These are phyloP conservation scores for Buddleja alternifolia DNA, from an alignment of 257 asterid species.

Conservation along the genomic window DNA sequence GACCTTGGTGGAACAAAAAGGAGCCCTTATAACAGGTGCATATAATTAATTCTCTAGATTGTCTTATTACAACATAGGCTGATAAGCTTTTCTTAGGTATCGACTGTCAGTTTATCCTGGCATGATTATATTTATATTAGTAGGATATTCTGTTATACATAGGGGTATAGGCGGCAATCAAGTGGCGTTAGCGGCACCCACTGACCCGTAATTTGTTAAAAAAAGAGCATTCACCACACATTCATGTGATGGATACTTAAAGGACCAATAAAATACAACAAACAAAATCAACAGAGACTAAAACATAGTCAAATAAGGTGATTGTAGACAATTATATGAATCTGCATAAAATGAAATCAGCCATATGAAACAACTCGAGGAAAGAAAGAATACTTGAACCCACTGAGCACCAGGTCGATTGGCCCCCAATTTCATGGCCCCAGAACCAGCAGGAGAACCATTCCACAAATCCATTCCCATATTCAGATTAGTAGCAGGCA, in stretches of 20 bases:
- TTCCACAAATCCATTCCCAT: conserved; percentile 70
- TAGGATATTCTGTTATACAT: no score
- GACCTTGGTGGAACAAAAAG: no score
- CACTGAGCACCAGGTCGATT: conserved; percentile 52
- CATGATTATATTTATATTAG: no score
- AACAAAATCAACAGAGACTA: not conserved
- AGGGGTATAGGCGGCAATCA: no score
- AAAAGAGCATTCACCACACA: not conserved
- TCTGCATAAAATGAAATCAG: not conserved
- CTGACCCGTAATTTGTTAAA: no score
- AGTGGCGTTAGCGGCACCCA: no score
- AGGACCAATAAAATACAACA: not conserved
- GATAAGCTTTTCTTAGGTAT: no score
- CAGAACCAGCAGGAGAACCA: conserved; percentile 52
- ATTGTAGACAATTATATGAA: not conserved
- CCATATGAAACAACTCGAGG: not conserved
- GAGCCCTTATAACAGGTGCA: no score
- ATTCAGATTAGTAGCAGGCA: conserved; percentile 58
- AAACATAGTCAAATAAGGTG: not conserved
- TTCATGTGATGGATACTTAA: not conserved
- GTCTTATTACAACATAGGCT: no score
- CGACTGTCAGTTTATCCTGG: no score
- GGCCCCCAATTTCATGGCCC: conserved; percentile 51
- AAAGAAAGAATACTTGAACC: conserved; percentile 45
- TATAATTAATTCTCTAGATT: no score